Conservation (phyloP, 2,329 filamentous ascomycete species). For the Periconia sp. region DNA sequence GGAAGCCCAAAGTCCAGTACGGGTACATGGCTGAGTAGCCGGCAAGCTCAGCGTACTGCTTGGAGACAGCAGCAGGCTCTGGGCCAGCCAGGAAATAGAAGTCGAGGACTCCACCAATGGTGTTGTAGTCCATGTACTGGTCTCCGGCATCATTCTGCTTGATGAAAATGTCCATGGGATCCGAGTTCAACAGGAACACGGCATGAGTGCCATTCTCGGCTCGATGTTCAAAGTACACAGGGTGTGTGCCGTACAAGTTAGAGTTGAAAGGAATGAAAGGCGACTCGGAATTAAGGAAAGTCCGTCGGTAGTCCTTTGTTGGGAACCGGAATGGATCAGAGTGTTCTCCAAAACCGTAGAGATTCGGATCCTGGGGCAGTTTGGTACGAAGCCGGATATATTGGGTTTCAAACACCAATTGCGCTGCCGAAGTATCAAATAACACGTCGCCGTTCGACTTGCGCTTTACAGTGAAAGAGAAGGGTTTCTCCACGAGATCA, state of each 20-base stretch:
- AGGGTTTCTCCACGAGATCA: constrained; percentile 62
- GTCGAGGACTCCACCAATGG: constrained; percentile 77
- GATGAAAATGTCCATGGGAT: constrained; percentile 74
- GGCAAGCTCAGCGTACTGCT: constrained; percentile 58
- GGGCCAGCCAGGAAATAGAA: constrained; percentile 60
- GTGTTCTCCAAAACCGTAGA: constrained; percentile 83
- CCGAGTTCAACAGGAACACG: constrained; percentile 43
- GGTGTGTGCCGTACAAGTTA: constrained; percentile 77
- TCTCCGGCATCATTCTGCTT: constrained; percentile 64
- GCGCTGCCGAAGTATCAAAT: constrained; percentile 72
- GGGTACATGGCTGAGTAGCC: constrained; percentile 57
- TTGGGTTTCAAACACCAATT: constrained; percentile 77
- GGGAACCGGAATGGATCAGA: constrained; percentile 72
- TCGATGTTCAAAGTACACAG: constrained; percentile 77
- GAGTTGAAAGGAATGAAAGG: constrained; percentile 64
- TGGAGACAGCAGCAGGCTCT: constrained; percentile 53
- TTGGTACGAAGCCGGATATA: constrained; percentile 75
- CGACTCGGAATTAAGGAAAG: constrained; percentile 72
- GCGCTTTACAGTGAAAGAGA: constrained; percentile 70
- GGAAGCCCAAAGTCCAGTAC: constrained; percentile 61
- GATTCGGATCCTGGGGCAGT: constrained; percentile 70
- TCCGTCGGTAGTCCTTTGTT: constrained; percentile 71
- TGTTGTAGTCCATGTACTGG: constrained; percentile 81
- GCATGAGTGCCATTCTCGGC: constrained; percentile 49
- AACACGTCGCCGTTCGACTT: constrained; percentile 64